phyloP scores from a whole-genome alignment of 495 filamentous ascomycete genomes.

The Glonium stellatum region DNA sequence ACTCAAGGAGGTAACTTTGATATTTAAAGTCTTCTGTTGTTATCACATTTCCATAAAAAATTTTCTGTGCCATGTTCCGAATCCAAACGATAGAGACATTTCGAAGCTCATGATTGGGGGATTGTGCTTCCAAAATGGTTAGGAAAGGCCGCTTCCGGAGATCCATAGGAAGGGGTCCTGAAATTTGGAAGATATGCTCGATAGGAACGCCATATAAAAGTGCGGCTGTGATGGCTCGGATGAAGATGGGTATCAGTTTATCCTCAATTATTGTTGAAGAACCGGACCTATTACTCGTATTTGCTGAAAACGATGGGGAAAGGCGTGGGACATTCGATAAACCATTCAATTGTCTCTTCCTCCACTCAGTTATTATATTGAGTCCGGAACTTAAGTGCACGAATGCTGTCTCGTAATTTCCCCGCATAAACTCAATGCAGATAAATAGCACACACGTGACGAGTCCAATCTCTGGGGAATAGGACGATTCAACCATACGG shows the following conservation, averaged over 20 bases:
- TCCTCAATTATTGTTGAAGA: not conserved
- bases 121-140: not conserved
- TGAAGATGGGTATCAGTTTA: not conserved
- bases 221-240: not conserved
- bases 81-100: not conserved
- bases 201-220: not conserved
- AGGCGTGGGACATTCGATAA: too few species aligned
- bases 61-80: not conserved
- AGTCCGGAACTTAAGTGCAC: conserved; percentile 11
- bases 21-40: not conserved
- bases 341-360: too few species aligned
- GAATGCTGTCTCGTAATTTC: conserved; percentile 9
- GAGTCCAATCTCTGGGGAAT: conserved; percentile 6
- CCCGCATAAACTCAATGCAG: conserved; percentile 14
- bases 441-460: conserved; percentile 12
- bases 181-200: not conserved
- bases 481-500: conserved; percentile 10
- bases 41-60: not conserved
- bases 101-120: not conserved
- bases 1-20: not conserved
- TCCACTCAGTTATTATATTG: not conserved
- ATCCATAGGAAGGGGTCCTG: not conserved
- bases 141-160: not conserved
- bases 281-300: too few species aligned
- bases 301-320: too few species aligned